These are phyloP conservation scores for Periconia macrospinosa DNA, from an alignment of 2,329 filamentous ascomycete species.

Conservation along the genomic window DNA sequence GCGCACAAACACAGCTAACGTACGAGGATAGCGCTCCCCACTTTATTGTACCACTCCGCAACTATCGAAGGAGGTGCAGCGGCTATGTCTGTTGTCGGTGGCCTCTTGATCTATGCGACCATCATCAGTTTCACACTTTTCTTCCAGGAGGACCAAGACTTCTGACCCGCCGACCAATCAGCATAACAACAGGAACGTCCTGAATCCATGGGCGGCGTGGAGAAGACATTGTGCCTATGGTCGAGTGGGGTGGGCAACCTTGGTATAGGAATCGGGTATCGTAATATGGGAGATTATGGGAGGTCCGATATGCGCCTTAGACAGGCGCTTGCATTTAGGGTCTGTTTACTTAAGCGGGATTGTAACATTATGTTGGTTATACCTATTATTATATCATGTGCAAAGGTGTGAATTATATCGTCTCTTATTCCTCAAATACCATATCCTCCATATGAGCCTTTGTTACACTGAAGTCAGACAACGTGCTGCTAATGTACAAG, in stretches of 20 bases:
- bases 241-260: not conserved
- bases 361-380: conserved; percentile 24
- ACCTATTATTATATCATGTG: not conserved
- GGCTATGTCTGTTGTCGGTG: conserved; percentile 92
- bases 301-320: conserved; percentile 1
- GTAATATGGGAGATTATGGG: not conserved
- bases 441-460: not conserved
- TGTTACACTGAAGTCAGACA: conserved; percentile 7
- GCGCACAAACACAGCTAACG: conserved; percentile 14
- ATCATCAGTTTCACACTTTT: conserved; percentile 99
- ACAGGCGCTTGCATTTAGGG: conserved; percentile 3
- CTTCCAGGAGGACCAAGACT: conserved; percentile 97
- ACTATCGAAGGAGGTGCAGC: conserved; percentile 84
- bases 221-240: not conserved
- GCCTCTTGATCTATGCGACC: conserved; percentile 93
- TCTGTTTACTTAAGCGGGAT: conserved; percentile 27
- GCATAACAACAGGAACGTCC: conserved; percentile 12
- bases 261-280: not conserved
- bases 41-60: conserved; percentile 82
- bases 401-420: not conserved
- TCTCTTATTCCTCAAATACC: not conserved
- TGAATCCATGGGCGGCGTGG: not conserved
- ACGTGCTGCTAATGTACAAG: conserved; percentile 17
- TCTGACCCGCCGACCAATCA: conserved; percentile 56
- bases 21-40: conserved; percentile 70